Evolutionary conservation across 179 eudicot species (phyloP).

Genomic region (Drosera spatulata): DNA sequence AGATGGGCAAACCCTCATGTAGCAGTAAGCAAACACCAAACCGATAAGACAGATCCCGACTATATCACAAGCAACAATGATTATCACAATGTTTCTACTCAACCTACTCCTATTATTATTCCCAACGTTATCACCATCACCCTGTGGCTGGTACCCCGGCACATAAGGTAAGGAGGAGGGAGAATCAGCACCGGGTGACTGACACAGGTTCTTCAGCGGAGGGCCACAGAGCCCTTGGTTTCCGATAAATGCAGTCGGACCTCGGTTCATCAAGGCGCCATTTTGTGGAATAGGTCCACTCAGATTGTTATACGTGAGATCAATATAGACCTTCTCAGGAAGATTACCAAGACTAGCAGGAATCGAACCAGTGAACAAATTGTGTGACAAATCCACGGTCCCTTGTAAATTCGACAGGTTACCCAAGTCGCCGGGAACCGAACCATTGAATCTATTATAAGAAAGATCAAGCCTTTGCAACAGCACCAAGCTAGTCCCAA

Average conservation of each 20-base stretch:
- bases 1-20: conserved; percentile 43
- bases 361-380: conserved; percentile 71
- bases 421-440: conserved; percentile 67
- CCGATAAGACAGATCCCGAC: conserved; percentile 83
- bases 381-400: conserved; percentile 87
- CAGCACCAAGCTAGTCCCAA: conserved; percentile 50
- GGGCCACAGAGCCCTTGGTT: conserved; percentile 90
- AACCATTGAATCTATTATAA: conserved; percentile 48
- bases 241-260: conserved; percentile 95
- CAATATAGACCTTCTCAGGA: conserved; percentile 94
- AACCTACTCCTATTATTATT: conserved; percentile 38
- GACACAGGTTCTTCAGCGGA: conserved; percentile 70
- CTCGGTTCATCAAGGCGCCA: conserved; percentile 88
- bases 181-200: conserved; percentile 26
- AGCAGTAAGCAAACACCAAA: conserved; percentile 69
- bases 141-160: conserved; percentile 40
- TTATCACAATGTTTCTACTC: conserved; percentile 35
- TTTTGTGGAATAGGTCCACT: conserved; percentile 89
- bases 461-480: conserved; percentile 71
- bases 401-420: conserved; percentile 75
- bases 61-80: conserved; percentile 53
- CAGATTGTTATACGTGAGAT: conserved; percentile 72
- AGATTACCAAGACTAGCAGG: conserved; percentile 87
- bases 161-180: conserved; percentile 58
- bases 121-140: conserved; percentile 13